Evolutionary conservation across 2,329 filamentous ascomycete genomes (phyloP).

Genomic region (Microcyclospora pomicola): DNA sequence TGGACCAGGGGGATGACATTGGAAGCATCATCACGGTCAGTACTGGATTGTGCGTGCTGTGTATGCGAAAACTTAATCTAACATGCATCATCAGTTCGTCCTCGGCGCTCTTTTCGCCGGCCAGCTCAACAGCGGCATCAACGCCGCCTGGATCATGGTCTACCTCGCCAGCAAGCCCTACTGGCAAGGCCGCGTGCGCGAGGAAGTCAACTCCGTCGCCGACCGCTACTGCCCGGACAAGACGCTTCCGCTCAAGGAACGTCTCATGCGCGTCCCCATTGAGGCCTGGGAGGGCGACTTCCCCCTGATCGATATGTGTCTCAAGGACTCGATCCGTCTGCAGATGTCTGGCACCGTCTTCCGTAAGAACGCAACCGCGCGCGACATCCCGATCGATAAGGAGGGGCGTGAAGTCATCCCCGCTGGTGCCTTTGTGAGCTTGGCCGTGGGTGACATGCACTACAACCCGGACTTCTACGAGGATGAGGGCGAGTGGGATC

Average conservation of each 20-base stretch:
- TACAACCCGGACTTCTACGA: slow-evolving; percentile 36
- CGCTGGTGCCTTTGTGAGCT: slow-evolving; percentile 32
- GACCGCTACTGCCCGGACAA: slow-evolving; percentile 27
- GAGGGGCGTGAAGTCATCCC: slow-evolving; percentile 37
- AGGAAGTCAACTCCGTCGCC: slow-evolving; percentile 35
- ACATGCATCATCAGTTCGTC: slow-evolving; percentile 39
- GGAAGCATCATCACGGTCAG: slow-evolving; percentile 14
- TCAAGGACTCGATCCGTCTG: slow-evolving; percentile 42
- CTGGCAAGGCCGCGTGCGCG: slow-evolving; percentile 32
- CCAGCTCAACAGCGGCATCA: slow-evolving; percentile 44
- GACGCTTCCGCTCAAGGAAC: slow-evolving; percentile 22
- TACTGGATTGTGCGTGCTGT: too few species aligned
- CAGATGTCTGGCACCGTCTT: slow-evolving; percentile 36
- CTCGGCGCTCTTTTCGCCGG: slow-evolving; percentile 43
- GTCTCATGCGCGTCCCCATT: slow-evolving; percentile 32
- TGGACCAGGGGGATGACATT: slow-evolving; percentile 38
- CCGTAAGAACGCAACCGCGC: slow-evolving; percentile 37
- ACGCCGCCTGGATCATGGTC: slow-evolving; percentile 39
- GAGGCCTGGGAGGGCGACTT: slow-evolving; percentile 45
- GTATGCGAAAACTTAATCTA: too few species aligned
- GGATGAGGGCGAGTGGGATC: slow-evolving; percentile 38
- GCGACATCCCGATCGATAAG: slow-evolving; percentile 31
- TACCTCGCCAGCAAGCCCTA: slow-evolving; percentile 35
- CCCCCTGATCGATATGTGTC: slow-evolving; percentile 36
- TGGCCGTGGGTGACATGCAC: slow-evolving; percentile 36